Evolutionary conservation across 1,284 basidiomycete genomes (phyloP).

Genomic region (Ustilago tritici): DNA sequence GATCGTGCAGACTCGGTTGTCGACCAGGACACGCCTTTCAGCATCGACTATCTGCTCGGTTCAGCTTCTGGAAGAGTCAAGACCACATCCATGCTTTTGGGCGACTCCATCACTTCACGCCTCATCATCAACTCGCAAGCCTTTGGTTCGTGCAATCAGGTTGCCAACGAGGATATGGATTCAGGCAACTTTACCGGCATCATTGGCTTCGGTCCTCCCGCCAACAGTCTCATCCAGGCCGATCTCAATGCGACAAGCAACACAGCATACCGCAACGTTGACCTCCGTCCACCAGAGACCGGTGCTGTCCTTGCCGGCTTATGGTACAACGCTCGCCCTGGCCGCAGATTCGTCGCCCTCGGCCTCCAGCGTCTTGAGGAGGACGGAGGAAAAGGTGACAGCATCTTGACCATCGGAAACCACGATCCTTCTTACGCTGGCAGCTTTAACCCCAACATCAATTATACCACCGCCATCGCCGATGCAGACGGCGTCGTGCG

Average conservation of each 20-base stretch:
- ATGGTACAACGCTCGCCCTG: constrained; percentile 46
- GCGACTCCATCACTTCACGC: constrained; percentile 32
- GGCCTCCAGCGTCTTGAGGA: constrained; percentile 61
- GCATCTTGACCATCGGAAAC: constrained; percentile 56
- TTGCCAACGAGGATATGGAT: constrained; percentile 52
- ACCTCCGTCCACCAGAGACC: constrained; percentile 35
- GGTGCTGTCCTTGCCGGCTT: constrained; percentile 58
- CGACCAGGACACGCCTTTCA: constrained; percentile 46
- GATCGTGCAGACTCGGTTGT: constrained; percentile 36
- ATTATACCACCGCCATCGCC: constrained; percentile 40
- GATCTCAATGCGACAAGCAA: constrained; percentile 49
- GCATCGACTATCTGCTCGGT: constrained; percentile 58
- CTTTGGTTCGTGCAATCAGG: constrained; percentile 49
- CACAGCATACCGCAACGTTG: constrained; percentile 37
- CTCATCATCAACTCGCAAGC: constrained; percentile 56
- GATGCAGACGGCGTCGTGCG: constrained; percentile 54
- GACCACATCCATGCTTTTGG: constrained; percentile 51
- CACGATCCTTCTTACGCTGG: constrained; percentile 56
- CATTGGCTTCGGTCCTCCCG: constrained; percentile 60
- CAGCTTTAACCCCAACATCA: constrained; percentile 32
- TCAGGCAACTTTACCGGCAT: constrained; percentile 59
- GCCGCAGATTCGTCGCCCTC: constrained; percentile 55
- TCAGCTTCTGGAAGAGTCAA: constrained; percentile 52
- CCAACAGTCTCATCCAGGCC: constrained; percentile 56
- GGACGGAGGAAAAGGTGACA: constrained; percentile 60